phyloP scores from a whole-genome alignment of 768 basidiomycete species.

The Suillus occidentalis region DNA sequence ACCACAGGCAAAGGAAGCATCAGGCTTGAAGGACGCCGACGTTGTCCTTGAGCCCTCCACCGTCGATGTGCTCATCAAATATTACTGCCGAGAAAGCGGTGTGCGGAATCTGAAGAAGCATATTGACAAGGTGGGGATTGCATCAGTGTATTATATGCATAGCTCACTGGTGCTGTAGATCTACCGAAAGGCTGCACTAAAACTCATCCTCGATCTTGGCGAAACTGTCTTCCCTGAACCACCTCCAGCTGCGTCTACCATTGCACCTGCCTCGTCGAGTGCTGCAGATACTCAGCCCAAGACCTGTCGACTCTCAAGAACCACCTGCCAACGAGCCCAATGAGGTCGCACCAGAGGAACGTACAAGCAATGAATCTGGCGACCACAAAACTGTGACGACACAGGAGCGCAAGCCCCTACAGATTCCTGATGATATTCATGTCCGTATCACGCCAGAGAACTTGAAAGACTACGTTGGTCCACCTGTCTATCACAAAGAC shows the following conservation, averaged over 20 bases:
- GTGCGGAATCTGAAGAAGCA: slow-evolving; percentile 97
- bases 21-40: slow-evolving; percentile 83
- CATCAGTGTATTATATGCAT: not conserved
- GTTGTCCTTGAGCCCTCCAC: slow-evolving; percentile 75
- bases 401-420: slow-evolving; percentile 73
- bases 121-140: slow-evolving; percentile 80
- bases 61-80: slow-evolving; percentile 89
- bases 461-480: slow-evolving; percentile 95
- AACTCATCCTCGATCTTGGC: slow-evolving; percentile 86
- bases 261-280: slow-evolving; percentile 9
- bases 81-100: slow-evolving; percentile 96
- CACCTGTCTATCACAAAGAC: slow-evolving; percentile 93
- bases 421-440: slow-evolving; percentile 75
- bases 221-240: slow-evolving; percentile 85
- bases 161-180: slow-evolving; percentile 51
- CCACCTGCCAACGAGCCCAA: slow-evolving; percentile 41
- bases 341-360: slow-evolving; percentile 17
- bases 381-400: slow-evolving; percentile 69
- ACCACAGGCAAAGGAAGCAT: slow-evolving; percentile 90
- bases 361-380: slow-evolving; percentile 22
- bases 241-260: slow-evolving; percentile 20
- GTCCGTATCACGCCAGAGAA: slow-evolving; percentile 84
- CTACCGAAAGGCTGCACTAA: slow-evolving; percentile 93
- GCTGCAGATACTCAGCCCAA: slow-evolving; percentile 20
- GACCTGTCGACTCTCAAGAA: slow-evolving; percentile 55